Evolutionary conservation across 2,329 filamentous ascomycete genomes (phyloP).

Genomic region (Torrubiella hemipterigena): DNA sequence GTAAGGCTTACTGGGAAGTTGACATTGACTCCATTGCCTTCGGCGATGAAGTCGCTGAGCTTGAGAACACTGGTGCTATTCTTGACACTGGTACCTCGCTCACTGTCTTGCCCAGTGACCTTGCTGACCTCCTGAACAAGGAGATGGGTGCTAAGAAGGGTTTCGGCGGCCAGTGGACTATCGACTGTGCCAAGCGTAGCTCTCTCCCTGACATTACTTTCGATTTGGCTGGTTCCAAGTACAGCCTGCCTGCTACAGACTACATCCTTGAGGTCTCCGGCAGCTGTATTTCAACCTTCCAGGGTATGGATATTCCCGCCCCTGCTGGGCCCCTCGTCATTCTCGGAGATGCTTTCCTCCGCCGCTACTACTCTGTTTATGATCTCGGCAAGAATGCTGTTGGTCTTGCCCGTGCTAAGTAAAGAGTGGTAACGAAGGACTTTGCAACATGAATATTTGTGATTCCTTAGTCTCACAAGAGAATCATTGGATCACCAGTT

Average conservation of each 20-base stretch:
- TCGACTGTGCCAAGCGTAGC: slow-evolving; percentile 79
- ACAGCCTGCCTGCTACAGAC: slow-evolving; percentile 77
- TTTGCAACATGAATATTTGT: no score
- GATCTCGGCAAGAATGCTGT: slow-evolving; percentile 83
- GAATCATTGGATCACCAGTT: no score
- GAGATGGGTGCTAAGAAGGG: slow-evolving; percentile 97
- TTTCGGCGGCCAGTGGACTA: slow-evolving; percentile 90
- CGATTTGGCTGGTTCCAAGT: slow-evolving; percentile 81
- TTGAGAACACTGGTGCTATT: slow-evolving; percentile 91
- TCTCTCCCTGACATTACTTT: slow-evolving; percentile 85
- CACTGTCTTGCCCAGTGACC: slow-evolving; percentile 81
- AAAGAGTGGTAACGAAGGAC: no score
- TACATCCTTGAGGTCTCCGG: slow-evolving; percentile 95
- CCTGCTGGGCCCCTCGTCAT: slow-evolving; percentile 88
- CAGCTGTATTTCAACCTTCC: slow-evolving; percentile 93
- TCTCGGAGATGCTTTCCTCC: slow-evolving; percentile 75
- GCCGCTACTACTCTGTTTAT: slow-evolving; percentile 92
- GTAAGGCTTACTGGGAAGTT: slow-evolving; percentile 99
- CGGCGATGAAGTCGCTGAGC: slow-evolving; percentile 72
- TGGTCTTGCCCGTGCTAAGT: slow-evolving; percentile 76
- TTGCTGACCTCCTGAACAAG: slow-evolving; percentile 93
- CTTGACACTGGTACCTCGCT: slow-evolving; percentile 97
- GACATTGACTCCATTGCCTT: slow-evolving; percentile 87
- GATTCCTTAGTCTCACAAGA: no score
- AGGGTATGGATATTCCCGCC: slow-evolving; percentile 87